Percentiles rank a stretch among this genome's conserved stretches.
Conservation (phyloP, 768 basidiomycete species). For the Mrakia frigida region DNA sequence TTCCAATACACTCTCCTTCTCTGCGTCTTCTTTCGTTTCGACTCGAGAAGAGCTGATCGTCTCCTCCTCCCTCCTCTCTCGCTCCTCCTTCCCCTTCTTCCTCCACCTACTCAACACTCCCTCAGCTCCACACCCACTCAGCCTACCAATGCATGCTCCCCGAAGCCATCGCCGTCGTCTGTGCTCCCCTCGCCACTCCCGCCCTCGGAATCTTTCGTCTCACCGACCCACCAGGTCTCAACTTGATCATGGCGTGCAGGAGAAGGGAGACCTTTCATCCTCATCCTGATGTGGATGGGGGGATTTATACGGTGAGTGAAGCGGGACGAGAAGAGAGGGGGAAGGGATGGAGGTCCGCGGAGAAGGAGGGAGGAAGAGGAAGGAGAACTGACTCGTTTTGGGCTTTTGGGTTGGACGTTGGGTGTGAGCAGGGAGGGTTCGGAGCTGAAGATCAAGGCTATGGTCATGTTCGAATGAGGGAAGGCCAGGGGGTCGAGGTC, state of each 20-base stretch:
- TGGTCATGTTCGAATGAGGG: slow-evolving; percentile 70
- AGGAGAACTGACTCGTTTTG: neutral
- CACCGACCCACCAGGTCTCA: slow-evolving; percentile 78
- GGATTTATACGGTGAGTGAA: slow-evolving; percentile 72
- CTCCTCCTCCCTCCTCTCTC: neutral
- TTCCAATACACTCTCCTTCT: no score
- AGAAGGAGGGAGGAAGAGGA: neutral
- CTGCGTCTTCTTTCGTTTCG: neutral
- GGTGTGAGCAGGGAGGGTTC: slow-evolving; percentile 53
- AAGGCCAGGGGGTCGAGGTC: slow-evolving; percentile 67
- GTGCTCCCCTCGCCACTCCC: slow-evolving; percentile 72
- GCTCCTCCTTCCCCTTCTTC: neutral
- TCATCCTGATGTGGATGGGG: slow-evolving; percentile 57
- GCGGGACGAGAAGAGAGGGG: no score
- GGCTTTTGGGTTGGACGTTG: neutral
- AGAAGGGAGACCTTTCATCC: slow-evolving; percentile 78
- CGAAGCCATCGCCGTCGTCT: slow-evolving; percentile 88
- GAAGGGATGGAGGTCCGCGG: no score
- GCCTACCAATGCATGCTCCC: slow-evolving; percentile 84
- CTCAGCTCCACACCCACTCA: slow-evolving; percentile 71
- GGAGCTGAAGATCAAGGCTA: slow-evolving; percentile 52
- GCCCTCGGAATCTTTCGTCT: slow-evolving; percentile 86
- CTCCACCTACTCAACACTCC: no score
- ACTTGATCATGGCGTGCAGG: slow-evolving; percentile 62
- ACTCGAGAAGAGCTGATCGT: neutral